Evolutionary conservation across 2,329 filamentous ascomycete genomes (phyloP), one percentile per base, ranked within the genome.

Genomic region (Diplocarpon rosae): DNA sequence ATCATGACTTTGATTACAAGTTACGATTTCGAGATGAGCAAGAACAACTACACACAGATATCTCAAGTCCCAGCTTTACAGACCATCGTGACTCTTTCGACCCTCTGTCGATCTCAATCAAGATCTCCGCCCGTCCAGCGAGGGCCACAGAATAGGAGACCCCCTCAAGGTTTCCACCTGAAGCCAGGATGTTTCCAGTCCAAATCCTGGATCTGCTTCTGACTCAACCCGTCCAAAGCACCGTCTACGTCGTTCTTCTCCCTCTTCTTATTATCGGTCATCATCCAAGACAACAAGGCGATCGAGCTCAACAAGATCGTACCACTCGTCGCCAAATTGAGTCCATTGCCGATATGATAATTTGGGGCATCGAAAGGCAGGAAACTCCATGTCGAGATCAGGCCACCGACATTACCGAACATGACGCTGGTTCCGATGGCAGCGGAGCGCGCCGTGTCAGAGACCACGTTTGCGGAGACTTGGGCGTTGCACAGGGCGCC

Each of bases 321-420:
- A n/a, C 67, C 68, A n/a, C 69, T 68, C 0, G 76, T 78, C 0
- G 75, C 82, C 35, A 85, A 56, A 57, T 86, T 86, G 30, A 86
- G 60, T 0, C 81, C 81, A 56, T 85, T 85, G 1, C 82, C 82
- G 45, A 85, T 83, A 48, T 68, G 76, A 55, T 78, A 87, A 46
- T 85, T 62, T 0, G 82, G 82, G 0, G 55, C 73, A 56, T 85
- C 81, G 52, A 65, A 74, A 0, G 73, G 71, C 13, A 84, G 55
- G 62, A 80, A 84, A 1, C 68, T 71, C 78, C 79, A 84, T 0
- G 76, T 80, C 1, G 75, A 71, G 46, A 83, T 70, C 29, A 85
- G 60, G 0, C 81, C 83, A 2, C 83, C 83, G n/a, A 85, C 59
- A 43, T 85, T 85, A 24, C 81, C 83, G 17, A 83, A 65, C 80